Percentiles rank a stretch among this genome's conserved stretches.
Conservation (phyloP, 176 grass and related monocot species). For the Carex littledalei region DNA sequence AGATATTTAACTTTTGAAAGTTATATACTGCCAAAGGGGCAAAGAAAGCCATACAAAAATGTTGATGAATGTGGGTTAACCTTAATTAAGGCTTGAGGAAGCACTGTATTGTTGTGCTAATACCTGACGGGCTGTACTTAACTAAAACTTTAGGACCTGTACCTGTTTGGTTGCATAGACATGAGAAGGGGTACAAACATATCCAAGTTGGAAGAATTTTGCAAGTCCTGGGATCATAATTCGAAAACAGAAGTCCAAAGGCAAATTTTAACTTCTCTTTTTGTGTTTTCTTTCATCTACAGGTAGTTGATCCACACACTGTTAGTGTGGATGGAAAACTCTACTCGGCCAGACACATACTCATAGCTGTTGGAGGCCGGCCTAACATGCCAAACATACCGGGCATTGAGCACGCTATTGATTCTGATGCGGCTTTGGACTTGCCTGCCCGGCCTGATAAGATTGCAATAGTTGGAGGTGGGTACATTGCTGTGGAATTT, state of each 20-base stretch:
- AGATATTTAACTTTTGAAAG: background rate
- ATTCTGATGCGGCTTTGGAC: constrained; percentile 64
- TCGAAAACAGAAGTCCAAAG: background rate
- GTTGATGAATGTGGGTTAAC: background rate
- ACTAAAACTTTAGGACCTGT: background rate
- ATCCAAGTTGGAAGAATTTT: background rate
- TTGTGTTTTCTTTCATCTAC: constrained; percentile 26
- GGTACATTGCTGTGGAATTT: constrained; percentile 80
- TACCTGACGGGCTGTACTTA: background rate
- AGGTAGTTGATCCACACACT: constrained; percentile 66
- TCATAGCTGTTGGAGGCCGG: constrained; percentile 58
- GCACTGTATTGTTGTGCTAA: background rate
- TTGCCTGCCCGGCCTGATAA: constrained; percentile 48
- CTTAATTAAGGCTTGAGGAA: background rate
- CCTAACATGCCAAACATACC: constrained; percentile 54
- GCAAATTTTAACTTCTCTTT: background rate
- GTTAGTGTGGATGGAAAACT: constrained; percentile 57
- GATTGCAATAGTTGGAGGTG: constrained; percentile 77
- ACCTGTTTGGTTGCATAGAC: background rate
- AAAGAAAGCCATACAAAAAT: background rate
- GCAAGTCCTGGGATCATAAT: background rate
- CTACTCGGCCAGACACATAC: constrained; percentile 63
- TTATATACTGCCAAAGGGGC: background rate
- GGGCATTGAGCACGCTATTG: constrained; percentile 69
- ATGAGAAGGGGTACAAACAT: background rate